Percentiles rank a stretch among this genome's conserved stretches.
Evolutionary conservation across 2,329 filamentous ascomycete genomes (phyloP).

Genomic region (Aureobasidium sp.): DNA sequence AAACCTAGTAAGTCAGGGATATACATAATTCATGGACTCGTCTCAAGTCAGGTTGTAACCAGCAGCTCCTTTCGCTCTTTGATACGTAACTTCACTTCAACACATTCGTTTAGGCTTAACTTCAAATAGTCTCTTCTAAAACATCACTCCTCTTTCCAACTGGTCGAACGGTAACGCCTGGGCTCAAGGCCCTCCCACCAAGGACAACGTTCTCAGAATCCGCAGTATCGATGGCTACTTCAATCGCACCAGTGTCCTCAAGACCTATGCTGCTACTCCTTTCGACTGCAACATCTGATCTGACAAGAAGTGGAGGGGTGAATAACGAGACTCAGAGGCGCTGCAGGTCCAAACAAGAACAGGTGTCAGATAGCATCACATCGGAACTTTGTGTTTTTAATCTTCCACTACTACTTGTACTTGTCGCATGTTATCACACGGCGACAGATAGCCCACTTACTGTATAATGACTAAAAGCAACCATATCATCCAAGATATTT

Average conservation of each 20-base stretch:
- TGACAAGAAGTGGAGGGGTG: no score
- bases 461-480: neutral
- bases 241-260: neutral
- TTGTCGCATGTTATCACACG: no score
- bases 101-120: neutral
- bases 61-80: neutral
- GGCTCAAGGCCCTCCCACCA: conserved; percentile 59
- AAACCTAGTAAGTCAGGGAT: neutral
- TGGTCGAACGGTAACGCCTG: conserved; percentile 51
- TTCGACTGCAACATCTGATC: neutral
- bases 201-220: conserved; percentile 56
- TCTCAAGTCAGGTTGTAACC: neutral
- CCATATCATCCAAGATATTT: neutral
- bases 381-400: no score
- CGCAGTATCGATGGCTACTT: conserved; percentile 44
- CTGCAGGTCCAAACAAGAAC: no score
- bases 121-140: neutral
- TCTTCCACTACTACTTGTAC: no score
- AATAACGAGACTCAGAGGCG: no score
- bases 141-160: neutral
- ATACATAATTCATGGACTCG: neutral
- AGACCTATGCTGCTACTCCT: neutral
- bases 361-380: no score
- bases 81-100: neutral
- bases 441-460: neutral